Percentiles rank a stretch among this genome's conserved stretches.
These are phyloP conservation scores for Globisporangium carolinianum DNA, from an alignment of 352 stramenopile species.

Conservation along the genomic window DNA sequence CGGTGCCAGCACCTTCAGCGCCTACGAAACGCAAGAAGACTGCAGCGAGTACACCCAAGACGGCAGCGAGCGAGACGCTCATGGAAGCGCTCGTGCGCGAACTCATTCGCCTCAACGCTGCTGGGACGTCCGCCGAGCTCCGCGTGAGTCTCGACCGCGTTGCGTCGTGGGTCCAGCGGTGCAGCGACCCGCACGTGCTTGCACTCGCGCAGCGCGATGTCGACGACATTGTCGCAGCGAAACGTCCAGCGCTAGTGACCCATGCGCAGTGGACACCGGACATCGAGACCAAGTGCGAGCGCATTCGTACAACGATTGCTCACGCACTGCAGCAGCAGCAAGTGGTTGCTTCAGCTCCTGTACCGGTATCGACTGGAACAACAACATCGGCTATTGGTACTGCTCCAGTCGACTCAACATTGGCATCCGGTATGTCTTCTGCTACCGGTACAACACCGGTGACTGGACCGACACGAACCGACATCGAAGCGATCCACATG, in stretches of 20 bases:
- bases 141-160: slow-evolving; percentile 48
- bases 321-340: slow-evolving; percentile 17
- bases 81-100: slow-evolving; percentile 55
- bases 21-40: slow-evolving; percentile 36
- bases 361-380: too few relatives aligned
- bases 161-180: slow-evolving; percentile 46
- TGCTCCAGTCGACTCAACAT: too few relatives aligned
- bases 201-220: slow-evolving; percentile 56
- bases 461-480: not conserved
- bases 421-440: too few relatives aligned
- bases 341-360: not conserved
- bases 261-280: slow-evolving; percentile 38
- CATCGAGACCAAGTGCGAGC: slow-evolving; percentile 55
- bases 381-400: too few relatives aligned
- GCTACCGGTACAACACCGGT: not conserved
- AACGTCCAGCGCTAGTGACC: slow-evolving; percentile 30
- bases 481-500: slow-evolving; percentile 15
- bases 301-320: slow-evolving; percentile 42
- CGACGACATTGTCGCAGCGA: slow-evolving; percentile 25
- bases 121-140: slow-evolving; percentile 46
- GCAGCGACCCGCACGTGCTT: slow-evolving; percentile 36
- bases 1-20: slow-evolving; percentile 4
- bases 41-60: not conserved
- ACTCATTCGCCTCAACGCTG: slow-evolving; percentile 37
- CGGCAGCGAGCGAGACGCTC: slow-evolving; percentile 26